Conservation (phyloP, 495 filamentous ascomycete genomes). For the Parathielavia appendiculata region DNA sequence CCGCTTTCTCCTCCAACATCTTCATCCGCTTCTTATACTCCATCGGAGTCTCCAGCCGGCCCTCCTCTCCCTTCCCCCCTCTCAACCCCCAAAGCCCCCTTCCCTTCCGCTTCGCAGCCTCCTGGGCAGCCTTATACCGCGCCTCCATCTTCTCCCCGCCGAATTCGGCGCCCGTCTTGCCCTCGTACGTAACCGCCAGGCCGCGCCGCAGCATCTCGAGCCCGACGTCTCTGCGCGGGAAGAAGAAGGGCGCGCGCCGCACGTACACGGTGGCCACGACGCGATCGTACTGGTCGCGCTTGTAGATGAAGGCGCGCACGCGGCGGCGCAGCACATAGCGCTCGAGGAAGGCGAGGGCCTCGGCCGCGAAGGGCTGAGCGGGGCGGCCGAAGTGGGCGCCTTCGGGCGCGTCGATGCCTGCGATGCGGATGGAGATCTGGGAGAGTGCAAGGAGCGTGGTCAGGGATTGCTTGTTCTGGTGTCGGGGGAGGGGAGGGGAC, state of each 20-base stretch:
- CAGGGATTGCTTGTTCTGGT: background rate
- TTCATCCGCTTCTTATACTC: constrained; percentile 71
- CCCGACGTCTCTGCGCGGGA: constrained; percentile 72
- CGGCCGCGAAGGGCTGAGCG: constrained; percentile 74
- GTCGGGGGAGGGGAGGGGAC: background rate
- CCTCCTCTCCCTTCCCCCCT: constrained; percentile 31
- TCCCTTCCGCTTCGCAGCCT: constrained; percentile 58
- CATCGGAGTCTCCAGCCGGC: constrained; percentile 73
- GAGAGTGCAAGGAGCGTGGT: background rate
- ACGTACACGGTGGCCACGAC: constrained; percentile 83
- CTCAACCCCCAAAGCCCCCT: constrained; percentile 67
- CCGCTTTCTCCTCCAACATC: constrained; percentile 32
- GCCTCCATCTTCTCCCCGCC: constrained; percentile 54
- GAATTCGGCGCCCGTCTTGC: constrained; percentile 81
- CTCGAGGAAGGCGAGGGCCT: constrained; percentile 74
- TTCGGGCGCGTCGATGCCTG: constrained; percentile 91
- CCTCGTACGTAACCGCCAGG: constrained; percentile 86
- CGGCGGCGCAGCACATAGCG: constrained; percentile 65
- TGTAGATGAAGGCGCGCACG: constrained; percentile 74
- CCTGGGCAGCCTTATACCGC: constrained; percentile 67
- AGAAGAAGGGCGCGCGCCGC: constrained; percentile 53
- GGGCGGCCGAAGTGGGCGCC: constrained; percentile 84
- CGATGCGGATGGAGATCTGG: constrained; percentile 78
- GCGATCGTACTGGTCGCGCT: constrained; percentile 85
- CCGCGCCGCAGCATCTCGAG: constrained; percentile 81